These are phyloP conservation scores for Coemansia guatemalensis DNA, from an alignment of 192 early-diverging fungal species.

Conservation along the genomic window DNA sequence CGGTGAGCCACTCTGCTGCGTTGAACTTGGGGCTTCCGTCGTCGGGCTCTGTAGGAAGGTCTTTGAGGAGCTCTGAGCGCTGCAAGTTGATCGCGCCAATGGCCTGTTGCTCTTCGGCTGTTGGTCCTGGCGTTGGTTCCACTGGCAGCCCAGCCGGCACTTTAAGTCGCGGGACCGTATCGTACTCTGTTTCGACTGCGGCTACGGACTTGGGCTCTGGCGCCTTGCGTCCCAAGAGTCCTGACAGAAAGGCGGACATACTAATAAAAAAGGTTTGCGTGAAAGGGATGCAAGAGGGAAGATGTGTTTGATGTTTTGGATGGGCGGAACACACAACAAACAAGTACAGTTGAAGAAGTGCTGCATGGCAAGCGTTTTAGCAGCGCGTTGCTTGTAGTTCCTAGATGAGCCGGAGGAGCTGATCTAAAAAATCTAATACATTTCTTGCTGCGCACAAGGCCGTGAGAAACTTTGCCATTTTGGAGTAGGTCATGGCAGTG, in stretches of 20 bases:
- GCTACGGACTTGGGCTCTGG: neutral
- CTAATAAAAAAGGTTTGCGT: neutral
- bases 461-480: neutral
- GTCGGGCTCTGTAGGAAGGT: slow-evolving; percentile 37
- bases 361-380: neutral
- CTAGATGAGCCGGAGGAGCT: neutral
- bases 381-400: neutral
- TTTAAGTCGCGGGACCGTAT: slow-evolving; percentile 24
- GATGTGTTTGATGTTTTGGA: neutral
- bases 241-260: neutral
- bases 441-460: neutral
- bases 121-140: slow-evolving; percentile 27
- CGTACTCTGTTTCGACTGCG: slow-evolving; percentile 10
- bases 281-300: neutral
- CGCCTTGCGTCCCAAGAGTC: slow-evolving; percentile 5
- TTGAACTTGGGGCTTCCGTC: slow-evolving; percentile 21
- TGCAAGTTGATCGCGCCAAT: slow-evolving; percentile 18
- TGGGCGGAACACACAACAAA: neutral
- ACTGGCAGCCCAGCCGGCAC: slow-evolving; percentile 12
- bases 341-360: neutral
- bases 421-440: neutral
- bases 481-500: too few species aligned
- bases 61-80: slow-evolving; percentile 24
- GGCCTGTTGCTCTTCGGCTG: slow-evolving; percentile 27
- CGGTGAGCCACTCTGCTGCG: slow-evolving; percentile 21